A percentile compares a stretch with the other conserved stretches of the same genome.
phyloP scores from a whole-genome alignment of 225 moss, liverwort and hornwort genomes.

The Physcomitrium patens region DNA sequence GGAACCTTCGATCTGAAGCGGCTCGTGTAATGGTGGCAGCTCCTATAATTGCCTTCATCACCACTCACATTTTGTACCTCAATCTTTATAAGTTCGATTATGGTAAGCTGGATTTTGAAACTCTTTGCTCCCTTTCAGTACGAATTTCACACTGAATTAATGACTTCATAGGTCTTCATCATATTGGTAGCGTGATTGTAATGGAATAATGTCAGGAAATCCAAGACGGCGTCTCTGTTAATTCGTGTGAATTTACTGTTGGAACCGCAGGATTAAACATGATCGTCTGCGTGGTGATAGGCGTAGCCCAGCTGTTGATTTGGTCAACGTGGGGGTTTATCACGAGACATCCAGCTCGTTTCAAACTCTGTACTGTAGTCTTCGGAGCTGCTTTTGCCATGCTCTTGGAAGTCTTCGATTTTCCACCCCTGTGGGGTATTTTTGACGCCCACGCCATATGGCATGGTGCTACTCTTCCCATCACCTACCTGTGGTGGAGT shows the following conservation, averaged over 20 bases:
- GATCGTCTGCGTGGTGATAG: conserved; percentile 80
- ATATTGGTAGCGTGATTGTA: no score
- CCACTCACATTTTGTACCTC: conserved; percentile 93
- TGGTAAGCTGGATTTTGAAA: conserved; percentile 49
- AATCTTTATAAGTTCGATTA: conserved; percentile 94
- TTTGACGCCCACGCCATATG: conserved; percentile 95
- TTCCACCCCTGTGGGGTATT: conserved; percentile 83
- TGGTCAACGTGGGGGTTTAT: conserved; percentile 84
- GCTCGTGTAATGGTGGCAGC: conserved; percentile 92
- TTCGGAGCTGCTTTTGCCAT: conserved; percentile 83
- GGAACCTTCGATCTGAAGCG: conserved; percentile 74
- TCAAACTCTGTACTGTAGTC: conserved; percentile 76
- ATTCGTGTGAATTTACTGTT: conserved; percentile 14
- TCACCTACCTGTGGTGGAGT: conserved; percentile 92
- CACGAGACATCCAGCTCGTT: conserved; percentile 81
- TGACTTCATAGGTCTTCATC: no score
- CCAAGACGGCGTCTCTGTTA: background rate
- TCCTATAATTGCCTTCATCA: conserved; percentile 82
- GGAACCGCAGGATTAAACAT: conserved; percentile 80
- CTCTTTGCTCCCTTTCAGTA: background rate
- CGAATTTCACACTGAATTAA: background rate
- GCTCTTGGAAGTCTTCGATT: conserved; percentile 95
- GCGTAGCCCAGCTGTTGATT: conserved; percentile 69
- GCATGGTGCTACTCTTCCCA: conserved; percentile 91
- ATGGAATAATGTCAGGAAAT: no score